Evolutionary conservation across 768 basidiomycete species (phyloP).

Genomic region (Collybia sp.): DNA sequence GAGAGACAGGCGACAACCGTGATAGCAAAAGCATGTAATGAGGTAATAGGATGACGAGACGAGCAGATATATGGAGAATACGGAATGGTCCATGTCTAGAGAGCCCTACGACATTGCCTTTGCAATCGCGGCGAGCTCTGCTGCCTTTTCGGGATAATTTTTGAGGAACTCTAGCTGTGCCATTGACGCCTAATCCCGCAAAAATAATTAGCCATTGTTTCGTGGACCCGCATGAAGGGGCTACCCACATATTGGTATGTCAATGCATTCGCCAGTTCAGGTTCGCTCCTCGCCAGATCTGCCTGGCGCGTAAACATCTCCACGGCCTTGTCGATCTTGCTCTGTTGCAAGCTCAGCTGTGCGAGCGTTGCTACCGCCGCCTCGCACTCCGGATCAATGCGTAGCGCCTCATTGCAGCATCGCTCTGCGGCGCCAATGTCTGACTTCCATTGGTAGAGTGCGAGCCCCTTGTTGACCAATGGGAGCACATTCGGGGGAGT

Average conservation of each 20-base stretch:
- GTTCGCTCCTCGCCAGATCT: slow-evolving; percentile 85
- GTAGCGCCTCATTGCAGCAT: slow-evolving; percentile 84
- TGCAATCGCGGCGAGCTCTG: slow-evolving; percentile 48
- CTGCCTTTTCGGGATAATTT: slow-evolving; percentile 82
- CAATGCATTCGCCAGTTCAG: slow-evolving; percentile 75
- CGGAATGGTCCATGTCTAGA: not conserved
- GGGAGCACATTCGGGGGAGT: slow-evolving; percentile 80
- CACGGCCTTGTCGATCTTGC: slow-evolving; percentile 81
- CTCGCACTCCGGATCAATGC: slow-evolving; percentile 90
- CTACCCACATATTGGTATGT: slow-evolving; percentile 74
- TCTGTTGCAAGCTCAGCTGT: slow-evolving; percentile 88
- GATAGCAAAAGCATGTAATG: too few species aligned
- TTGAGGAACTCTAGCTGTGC: slow-evolving; percentile 81
- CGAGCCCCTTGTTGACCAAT: slow-evolving; percentile 96
- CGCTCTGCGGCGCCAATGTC: slow-evolving; percentile 78
- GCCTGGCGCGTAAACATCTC: slow-evolving; percentile 83
- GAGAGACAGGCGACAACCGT: too few species aligned
- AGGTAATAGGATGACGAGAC: not conserved
- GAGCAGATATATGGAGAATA: not conserved
- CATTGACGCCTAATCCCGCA: slow-evolving; percentile 57
- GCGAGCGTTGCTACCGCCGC: slow-evolving; percentile 95
- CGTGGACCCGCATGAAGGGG: not conserved
- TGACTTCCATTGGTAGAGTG: slow-evolving; percentile 93
- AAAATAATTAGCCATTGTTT: slow-evolving; percentile 3
- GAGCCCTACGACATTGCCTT: slow-evolving; percentile 15